Conservation (phyloP, 306 rosid genomes). For the Rubus parviflorus region DNA sequence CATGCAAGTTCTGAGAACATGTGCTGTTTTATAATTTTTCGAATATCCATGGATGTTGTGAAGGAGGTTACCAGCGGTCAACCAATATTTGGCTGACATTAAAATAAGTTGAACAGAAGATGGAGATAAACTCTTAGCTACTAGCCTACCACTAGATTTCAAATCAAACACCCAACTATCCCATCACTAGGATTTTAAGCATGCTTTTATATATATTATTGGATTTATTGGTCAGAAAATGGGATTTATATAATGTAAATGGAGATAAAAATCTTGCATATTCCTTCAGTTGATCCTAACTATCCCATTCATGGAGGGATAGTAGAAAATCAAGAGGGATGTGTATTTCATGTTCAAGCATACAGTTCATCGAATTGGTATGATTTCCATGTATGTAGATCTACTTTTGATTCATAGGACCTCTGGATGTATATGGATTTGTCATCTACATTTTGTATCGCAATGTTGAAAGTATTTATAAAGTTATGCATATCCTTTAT, state of each 20-base stretch:
- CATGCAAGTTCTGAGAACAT: not conserved
- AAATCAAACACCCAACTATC: not conserved
- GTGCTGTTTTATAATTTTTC: not conserved
- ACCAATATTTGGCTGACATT: not conserved
- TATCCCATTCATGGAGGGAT: conserved; percentile 3
- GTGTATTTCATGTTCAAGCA: not conserved
- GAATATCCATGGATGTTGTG: not conserved
- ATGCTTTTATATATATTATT: not conserved
- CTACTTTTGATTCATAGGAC: not conserved
- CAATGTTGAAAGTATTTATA: not conserved
- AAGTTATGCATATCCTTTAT: not conserved
- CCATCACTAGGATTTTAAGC: not conserved
- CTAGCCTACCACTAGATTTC: not conserved
- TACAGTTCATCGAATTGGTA: not conserved
- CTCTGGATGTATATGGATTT: not conserved
- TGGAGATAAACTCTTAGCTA: not conserved
- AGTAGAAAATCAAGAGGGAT: not conserved
- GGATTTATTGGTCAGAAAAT: too few relatives aligned
- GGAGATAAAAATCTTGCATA: not conserved
- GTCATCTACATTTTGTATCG: not conserved
- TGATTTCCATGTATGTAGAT: not conserved
- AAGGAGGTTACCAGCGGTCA: not conserved
- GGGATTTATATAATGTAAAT: too few relatives aligned
- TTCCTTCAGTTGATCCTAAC: not conserved
- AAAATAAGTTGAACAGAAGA: not conserved